Evolutionary conservation across 176 grass and related monocot species (phyloP), one percentile per base, ranked within the genome.

Genomic region (Cymbopogon citratus): DNA sequence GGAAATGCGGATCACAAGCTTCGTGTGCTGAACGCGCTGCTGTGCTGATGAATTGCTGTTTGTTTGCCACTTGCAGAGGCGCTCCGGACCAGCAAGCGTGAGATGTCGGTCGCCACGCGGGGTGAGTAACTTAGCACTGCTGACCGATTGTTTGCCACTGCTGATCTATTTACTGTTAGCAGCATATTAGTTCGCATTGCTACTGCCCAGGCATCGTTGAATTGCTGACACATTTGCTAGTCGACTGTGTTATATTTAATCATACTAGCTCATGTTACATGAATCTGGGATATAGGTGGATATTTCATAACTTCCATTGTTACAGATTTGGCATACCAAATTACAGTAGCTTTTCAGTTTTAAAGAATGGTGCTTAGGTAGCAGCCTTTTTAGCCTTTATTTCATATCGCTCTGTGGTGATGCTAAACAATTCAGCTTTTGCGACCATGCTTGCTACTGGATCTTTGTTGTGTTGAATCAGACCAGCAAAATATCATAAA

Each of bases 21-120:
- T 66, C 63, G 62, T 18, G 56, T 69, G 25, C 15, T 72, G 7
- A 34, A 64, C 66, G 43, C 26, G 27, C 63, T 27, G 13, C 51
- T 67, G 12, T 27, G 4, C 49, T 66, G 9, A 71, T 61, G 70
- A 11, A 48, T 1, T 52, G 28, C 15, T 84, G 39, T 28, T 59
- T 81, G 7, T 72, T 65, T 81, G 21, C 52, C 33, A 23, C 35
- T 16, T 81, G 78, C 89, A 99, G 96, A 99, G 84, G 87, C 92
- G 77, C 89, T 99, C 57, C 85, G 96, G 91, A 95, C 92, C 4
- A 99, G 96, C 89, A 99, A 99, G 71, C 87, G 92, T 68, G 96
- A 99, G 66, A 99, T 95, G 92, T 69, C 80, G 9, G 96, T 91
- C 6, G 91, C 96, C 65, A 99, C 91, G 24, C 74, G 96, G 85